phyloP scores from a whole-genome alignment of 257 asterid genomes.

The Ilex asprella region DNA sequence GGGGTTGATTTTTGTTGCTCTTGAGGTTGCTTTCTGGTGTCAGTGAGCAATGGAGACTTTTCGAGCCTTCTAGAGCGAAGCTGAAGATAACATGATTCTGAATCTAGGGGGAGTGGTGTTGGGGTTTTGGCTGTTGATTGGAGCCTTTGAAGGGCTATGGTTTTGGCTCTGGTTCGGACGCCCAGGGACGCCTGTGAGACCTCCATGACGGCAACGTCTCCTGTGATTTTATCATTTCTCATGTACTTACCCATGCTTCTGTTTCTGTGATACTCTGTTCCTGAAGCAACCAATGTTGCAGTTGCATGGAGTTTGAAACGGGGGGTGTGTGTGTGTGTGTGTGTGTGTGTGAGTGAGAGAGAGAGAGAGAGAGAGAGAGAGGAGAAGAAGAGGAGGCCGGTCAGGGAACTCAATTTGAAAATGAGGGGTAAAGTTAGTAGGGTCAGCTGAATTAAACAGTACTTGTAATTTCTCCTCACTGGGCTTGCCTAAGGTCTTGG shows the following conservation, averaged over 20 bases:
- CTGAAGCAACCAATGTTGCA: neutral
- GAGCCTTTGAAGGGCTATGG: constrained; percentile 64
- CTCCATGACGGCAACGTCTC: constrained; percentile 50
- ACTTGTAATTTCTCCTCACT: too few species aligned
- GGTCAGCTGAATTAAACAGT: too few species aligned
- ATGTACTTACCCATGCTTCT: constrained; percentile 47
- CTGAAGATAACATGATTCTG: constrained; percentile 43
- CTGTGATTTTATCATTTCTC: constrained; percentile 40
- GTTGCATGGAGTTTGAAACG: too few species aligned
- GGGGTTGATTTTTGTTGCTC: neutral
- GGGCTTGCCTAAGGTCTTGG: too few species aligned
- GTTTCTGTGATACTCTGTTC: neutral
- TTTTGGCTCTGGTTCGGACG: constrained; percentile 69
- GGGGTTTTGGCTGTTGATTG: constrained; percentile 20
- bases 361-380: too few species aligned
- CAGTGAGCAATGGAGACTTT: constrained; percentile 10
- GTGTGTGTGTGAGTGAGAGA: too few species aligned
- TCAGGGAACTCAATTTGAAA: too few species aligned
- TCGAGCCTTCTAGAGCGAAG: constrained; percentile 64
- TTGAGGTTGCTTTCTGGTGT: constrained; percentile 2
- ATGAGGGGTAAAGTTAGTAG: too few species aligned
- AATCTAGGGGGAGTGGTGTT: constrained; percentile 9
- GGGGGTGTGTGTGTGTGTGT: too few species aligned
- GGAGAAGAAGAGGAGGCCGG: too few species aligned
- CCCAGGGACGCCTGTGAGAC: constrained; percentile 49